phyloP scores from a whole-genome alignment of 805 yeast species.

The Lachancea quebecensis region DNA sequence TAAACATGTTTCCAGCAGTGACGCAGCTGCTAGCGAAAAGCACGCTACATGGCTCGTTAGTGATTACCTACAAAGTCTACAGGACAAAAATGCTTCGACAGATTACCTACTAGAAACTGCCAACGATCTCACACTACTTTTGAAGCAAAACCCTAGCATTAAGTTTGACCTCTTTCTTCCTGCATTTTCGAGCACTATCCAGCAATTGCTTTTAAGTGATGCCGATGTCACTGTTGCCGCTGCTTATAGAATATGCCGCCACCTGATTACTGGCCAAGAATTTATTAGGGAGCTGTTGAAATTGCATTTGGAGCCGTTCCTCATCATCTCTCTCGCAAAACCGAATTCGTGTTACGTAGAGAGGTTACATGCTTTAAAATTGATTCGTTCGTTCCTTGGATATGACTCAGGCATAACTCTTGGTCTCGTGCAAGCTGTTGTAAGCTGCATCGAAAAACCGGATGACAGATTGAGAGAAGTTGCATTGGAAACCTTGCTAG shows the following conservation, averaged over 20 bases:
- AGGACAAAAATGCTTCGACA: slow-evolving; percentile 21
- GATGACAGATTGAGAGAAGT: slow-evolving; percentile 45
- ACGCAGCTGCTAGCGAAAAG: slow-evolving; percentile 13
- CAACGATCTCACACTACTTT: slow-evolving; percentile 54
- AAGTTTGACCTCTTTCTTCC: slow-evolving; percentile 57
- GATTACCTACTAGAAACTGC: slow-evolving; percentile 43
- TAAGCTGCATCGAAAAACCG: slow-evolving; percentile 52
- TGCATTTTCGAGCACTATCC: slow-evolving; percentile 51
- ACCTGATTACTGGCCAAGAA: slow-evolving; percentile 47
- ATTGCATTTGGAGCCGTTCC: slow-evolving; percentile 52
- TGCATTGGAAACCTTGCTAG: slow-evolving; percentile 53
- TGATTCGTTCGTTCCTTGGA: slow-evolving; percentile 56
- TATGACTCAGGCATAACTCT: slow-evolving; percentile 54
- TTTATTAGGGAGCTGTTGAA: slow-evolving; percentile 49
- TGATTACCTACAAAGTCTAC: slow-evolving; percentile 30
- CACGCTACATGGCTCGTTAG: slow-evolving; percentile 33
- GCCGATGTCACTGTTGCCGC: slow-evolving; percentile 61
- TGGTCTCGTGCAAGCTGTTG: slow-evolving; percentile 60
- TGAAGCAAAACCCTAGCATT: slow-evolving; percentile 51
- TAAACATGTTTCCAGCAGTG: slow-evolving; percentile 1
- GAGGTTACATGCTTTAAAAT: slow-evolving; percentile 68
- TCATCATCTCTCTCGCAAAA: slow-evolving; percentile 58
- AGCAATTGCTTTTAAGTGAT: slow-evolving; percentile 49
- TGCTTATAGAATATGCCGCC: slow-evolving; percentile 68
- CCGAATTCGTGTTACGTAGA: slow-evolving; percentile 51